Base-by-base conservation (phyloP, 352 stramenopile species). In the Globisporangium camurandrum region DNA sequence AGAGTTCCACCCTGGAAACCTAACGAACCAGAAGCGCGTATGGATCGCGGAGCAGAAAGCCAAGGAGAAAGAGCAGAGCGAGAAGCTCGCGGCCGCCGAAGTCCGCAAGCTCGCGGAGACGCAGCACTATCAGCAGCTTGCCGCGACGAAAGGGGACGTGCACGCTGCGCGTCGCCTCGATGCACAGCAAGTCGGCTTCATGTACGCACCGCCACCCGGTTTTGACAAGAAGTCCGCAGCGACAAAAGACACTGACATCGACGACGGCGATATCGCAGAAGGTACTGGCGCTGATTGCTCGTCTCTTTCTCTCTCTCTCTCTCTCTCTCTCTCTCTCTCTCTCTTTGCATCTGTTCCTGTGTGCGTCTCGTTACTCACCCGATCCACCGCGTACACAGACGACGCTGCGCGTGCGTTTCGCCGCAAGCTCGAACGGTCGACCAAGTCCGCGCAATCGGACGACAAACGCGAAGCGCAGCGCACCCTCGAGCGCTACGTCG, bases 31-130 rank as follows among this genome's bases (percentile, higher is more conserved):
- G 65, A 90, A 89, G 67, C 69, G 67, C 54, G 68, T 94, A 27
- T 94, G 78, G 77, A 78, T 91, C 33, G 83, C 83, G 6, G 83
- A 94, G 59, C 75, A 94, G 68, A 65, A 70, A 42, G 75, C 74
- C 3, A 72, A 67, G 31, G 64, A 71, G 42, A 59, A 54, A 9
- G 69, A 77, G 41, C 46, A 79, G 40, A 52, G 54, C 12, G 79
- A 91, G 58, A 61, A 54, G 16, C 73, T 90, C n/a, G 78, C 74
- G 3, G 78, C 75, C 14, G 62, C 59, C 16, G 78, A 93, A 54
- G 69, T 93, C 49, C 75, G 76, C 46, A 79, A 88, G 46, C 66
- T 56, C 5, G 67, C 65, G 3, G 77, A 88, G 7, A 47, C 61
- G 7, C 64, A 70, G 19, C 64, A 65, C 38, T 85, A 67, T 51